These are phyloP conservation scores for Mangifera indica DNA, from an alignment of 345 rosid species.

Conservation along the genomic window DNA sequence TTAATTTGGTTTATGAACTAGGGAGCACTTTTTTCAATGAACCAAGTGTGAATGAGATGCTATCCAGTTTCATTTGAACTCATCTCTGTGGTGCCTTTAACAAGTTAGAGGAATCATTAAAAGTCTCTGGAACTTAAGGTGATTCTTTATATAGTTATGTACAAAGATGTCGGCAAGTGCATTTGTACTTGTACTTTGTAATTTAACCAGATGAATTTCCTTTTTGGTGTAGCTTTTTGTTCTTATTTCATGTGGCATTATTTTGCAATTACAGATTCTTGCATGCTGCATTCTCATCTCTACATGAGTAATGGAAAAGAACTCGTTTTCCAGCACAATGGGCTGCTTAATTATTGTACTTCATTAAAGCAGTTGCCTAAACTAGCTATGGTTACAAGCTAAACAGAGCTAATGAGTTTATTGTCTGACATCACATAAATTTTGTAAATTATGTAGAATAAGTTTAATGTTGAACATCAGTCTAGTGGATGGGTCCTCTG, in stretches of 20 bases:
- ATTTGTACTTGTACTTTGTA: neutral
- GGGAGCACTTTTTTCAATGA: constrained; percentile 12
- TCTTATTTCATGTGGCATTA: neutral
- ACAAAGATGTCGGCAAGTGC: neutral
- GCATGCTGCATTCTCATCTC: neutral
- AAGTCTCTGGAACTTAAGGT: neutral
- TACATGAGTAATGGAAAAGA: neutral
- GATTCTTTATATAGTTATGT: constrained; percentile 4
- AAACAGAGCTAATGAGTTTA: neutral
- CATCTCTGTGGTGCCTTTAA: neutral
- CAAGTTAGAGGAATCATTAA: neutral
- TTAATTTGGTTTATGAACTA: constrained; percentile 15
- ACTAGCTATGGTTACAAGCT: neutral
- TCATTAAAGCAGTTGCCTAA: neutral
- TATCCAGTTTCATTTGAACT: constrained; percentile 20
- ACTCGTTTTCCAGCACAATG: neutral
- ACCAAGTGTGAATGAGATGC: constrained; percentile 25
- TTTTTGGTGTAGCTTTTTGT: neutral
- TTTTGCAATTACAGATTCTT: neutral
- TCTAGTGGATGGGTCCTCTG: neutral
- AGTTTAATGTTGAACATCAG: constrained; percentile 4
- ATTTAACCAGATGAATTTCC: neutral
- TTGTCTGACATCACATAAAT: neutral
- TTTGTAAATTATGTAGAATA: neutral
- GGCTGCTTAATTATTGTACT: neutral